Conservation (phyloP, 352 stramenopile genomes). For the Phytophthora colocasiae region DNA sequence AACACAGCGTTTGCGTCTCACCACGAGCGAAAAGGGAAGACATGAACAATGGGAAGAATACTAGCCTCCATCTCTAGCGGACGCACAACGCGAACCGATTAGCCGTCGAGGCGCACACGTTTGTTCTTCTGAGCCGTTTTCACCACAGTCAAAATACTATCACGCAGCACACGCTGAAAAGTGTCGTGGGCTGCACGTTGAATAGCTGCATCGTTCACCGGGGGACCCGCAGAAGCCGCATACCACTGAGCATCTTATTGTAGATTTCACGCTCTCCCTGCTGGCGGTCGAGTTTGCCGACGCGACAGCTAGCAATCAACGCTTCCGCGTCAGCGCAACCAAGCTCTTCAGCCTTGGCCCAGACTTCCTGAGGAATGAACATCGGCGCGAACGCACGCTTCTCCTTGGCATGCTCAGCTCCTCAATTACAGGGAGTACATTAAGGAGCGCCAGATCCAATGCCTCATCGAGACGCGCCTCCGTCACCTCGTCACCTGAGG, state of each 20-base stretch:
- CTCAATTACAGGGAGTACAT: slow-evolving; percentile 61
- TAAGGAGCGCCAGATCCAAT: slow-evolving; percentile 76
- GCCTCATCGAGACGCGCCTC: slow-evolving; percentile 81
- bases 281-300: slow-evolving; percentile 69
- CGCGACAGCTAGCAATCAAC: slow-evolving; percentile 40
- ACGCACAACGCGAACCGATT: slow-evolving; percentile 83
- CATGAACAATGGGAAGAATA: slow-evolving; percentile 90
- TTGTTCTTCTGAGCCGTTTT: slow-evolving; percentile 46
- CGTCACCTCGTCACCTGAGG: slow-evolving; percentile 74
- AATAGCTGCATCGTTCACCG: slow-evolving; percentile 58
- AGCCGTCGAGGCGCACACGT: slow-evolving; percentile 86
- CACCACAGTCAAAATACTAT: slow-evolving; percentile 57
- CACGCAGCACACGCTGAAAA: slow-evolving; percentile 76
- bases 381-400: slow-evolving; percentile 71
- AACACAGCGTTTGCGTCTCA: slow-evolving; percentile 91
- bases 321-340: slow-evolving; percentile 54
- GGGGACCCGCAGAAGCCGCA: slow-evolving; percentile 43
- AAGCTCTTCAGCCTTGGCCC: slow-evolving; percentile 63
- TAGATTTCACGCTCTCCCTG: slow-evolving; percentile 74
- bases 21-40: slow-evolving; percentile 90
- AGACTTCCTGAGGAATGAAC: slow-evolving; percentile 58
- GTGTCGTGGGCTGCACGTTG: slow-evolving; percentile 79
- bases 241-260: slow-evolving; percentile 68
- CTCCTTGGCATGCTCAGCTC: slow-evolving; percentile 61
- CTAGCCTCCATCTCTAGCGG: slow-evolving; percentile 88